These are phyloP conservation scores for Escovopsis sp. DNA, from an alignment of 2,329 filamentous ascomycete species.

Conservation along the genomic window DNA sequence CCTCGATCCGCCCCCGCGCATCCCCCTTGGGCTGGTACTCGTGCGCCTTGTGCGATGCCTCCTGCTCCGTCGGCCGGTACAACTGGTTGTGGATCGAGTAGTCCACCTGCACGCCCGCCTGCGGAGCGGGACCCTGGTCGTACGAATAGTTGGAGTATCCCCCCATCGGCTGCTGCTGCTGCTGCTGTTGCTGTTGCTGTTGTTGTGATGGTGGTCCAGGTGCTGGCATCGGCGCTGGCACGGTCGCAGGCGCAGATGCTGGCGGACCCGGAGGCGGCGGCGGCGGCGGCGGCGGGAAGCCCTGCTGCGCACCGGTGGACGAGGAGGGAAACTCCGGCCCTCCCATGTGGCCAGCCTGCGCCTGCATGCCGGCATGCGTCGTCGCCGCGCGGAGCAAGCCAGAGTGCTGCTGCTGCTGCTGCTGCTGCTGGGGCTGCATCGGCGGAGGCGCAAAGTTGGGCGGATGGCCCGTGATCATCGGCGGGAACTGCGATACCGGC, in stretches of 20 bases:
- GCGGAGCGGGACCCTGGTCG: constrained; percentile 11
- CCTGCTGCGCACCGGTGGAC: constrained; percentile 14
- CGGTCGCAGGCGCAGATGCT: constrained; percentile 11
- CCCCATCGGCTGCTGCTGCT: constrained; percentile 22
- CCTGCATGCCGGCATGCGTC: constrained; percentile 23
- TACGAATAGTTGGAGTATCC: constrained; percentile 43
- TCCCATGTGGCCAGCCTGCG: constrained; percentile 28
- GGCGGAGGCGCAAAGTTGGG: constrained; percentile 24
- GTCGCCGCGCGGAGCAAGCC: constrained; percentile 30
- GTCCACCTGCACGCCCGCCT: constrained; percentile 16
- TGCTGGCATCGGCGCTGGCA: constrained; percentile 2
- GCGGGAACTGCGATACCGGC: constrained; percentile 29
- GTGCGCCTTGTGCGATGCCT: constrained; percentile 24
- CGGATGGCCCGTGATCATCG: constrained; percentile 26
- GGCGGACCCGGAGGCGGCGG: constrained; percentile 18
- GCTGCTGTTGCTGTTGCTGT: constrained; percentile 6
- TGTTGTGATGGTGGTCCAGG: constrained; percentile 16
- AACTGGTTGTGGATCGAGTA: constrained; percentile 53
- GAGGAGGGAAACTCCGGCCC: constrained; percentile 24
- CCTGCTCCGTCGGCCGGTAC: constrained; percentile 52
- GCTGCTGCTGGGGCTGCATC: too few relatives aligned
- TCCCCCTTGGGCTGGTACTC: constrained; percentile 30
- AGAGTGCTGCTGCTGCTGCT: too few relatives aligned
- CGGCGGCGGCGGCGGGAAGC: constrained; percentile 10
- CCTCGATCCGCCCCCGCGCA: constrained; percentile 40